Conservation (phyloP, 1,139 yeast genomes). For the Geotrichum carabidarum region DNA sequence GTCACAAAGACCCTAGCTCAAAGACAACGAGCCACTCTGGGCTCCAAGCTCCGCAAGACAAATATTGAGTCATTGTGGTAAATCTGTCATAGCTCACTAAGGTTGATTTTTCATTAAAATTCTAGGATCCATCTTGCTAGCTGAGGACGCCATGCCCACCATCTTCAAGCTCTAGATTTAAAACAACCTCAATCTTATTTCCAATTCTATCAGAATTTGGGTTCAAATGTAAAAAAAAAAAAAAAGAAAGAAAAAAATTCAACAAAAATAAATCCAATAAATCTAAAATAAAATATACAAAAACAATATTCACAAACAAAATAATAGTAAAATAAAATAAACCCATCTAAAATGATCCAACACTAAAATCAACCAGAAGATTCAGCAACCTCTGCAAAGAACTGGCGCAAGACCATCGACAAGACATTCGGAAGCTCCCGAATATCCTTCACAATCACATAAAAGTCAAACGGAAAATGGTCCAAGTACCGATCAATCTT, state of each 20-base stretch:
- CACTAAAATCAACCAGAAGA: constrained; percentile 10
- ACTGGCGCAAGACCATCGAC: constrained; percentile 83
- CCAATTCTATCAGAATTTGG: not conserved
- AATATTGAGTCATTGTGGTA: no score
- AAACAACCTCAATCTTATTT: not conserved
- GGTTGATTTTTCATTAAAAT: no score
- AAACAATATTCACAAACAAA: constrained; percentile 1
- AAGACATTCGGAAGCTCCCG: constrained; percentile 88
- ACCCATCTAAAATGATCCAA: not conserved
- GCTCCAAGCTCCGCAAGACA: no score
- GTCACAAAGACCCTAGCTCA: no score
- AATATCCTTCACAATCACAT: constrained; percentile 86
- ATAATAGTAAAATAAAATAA: not conserved
- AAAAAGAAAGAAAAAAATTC: not conserved
- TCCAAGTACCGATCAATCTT: constrained; percentile 83
- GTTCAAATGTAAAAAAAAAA: not conserved
- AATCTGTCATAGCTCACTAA: no score
- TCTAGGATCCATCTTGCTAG: no score
- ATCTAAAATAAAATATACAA: not conserved
- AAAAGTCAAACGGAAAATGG: constrained; percentile 93
- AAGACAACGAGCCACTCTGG: no score
- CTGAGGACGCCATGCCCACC: no score
- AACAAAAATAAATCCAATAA: not conserved
- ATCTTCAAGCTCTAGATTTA: no score
- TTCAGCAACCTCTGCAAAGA: constrained; percentile 65